phyloP scores from a whole-genome alignment of 148 eudicot genomes.

The Vaccinium vitisidaea region DNA sequence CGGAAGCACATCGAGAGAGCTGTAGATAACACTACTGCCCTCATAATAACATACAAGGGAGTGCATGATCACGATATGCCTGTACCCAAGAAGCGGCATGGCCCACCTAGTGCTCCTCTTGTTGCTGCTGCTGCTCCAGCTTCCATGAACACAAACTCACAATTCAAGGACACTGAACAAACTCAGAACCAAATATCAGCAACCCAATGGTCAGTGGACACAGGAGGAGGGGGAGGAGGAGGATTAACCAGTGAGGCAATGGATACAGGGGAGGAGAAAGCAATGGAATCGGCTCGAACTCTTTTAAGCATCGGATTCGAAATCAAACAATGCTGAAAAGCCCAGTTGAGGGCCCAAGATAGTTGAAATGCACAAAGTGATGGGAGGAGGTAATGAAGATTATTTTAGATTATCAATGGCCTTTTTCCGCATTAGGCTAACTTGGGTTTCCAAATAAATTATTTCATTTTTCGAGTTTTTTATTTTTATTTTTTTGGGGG shows the following conservation, averaged over 20 bases:
- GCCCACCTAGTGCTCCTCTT: conserved; percentile 30
- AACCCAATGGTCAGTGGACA: conserved; percentile 35
- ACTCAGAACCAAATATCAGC: conserved; percentile 21
- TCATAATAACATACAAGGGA: conserved; percentile 70
- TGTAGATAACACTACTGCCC: conserved; percentile 41
- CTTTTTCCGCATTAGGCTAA: background rate
- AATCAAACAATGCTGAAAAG: conserved; percentile 53
- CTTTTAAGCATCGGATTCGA: conserved; percentile 66
- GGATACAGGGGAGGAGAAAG: conserved; percentile 41
- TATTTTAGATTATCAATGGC: background rate
- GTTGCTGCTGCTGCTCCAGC: conserved; percentile 33
- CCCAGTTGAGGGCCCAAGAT: background rate
- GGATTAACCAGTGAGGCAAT: conserved; percentile 24
- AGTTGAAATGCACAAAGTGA: background rate
- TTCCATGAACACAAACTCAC: conserved; percentile 24
- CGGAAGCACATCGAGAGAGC: conserved; percentile 86
- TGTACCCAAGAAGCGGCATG: conserved; percentile 53
- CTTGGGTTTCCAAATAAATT: background rate
- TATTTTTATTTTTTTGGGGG: background rate
- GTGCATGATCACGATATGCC: conserved; percentile 80
- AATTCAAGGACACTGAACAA: conserved; percentile 24
- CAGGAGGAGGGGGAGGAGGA: conserved; percentile 27
- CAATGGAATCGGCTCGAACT: conserved; percentile 49
- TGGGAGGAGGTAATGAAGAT: background rate
- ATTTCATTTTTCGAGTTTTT: background rate